A percentile compares a stretch with the other conserved stretches of the same genome.
Evolutionary conservation across 495 filamentous ascomycete genomes (phyloP).

Genomic region (Bacidia rubella): DNA sequence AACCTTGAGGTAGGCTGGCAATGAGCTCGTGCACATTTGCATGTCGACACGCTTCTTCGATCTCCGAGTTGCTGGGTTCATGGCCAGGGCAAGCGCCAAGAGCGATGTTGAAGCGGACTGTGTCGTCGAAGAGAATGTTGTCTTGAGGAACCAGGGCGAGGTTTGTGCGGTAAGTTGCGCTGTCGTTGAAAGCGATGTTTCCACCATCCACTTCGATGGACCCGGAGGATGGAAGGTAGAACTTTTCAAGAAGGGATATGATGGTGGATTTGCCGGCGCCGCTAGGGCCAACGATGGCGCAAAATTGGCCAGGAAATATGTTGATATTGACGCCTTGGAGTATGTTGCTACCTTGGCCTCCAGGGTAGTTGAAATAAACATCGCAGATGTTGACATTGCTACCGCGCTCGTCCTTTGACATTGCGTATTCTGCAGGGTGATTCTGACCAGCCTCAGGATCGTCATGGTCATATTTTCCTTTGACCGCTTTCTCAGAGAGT

Average conservation of each 20-base stretch:
- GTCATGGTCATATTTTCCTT: background rate
- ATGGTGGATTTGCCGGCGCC: constrained; percentile 65
- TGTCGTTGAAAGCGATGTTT: constrained; percentile 34
- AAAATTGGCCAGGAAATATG: constrained; percentile 51
- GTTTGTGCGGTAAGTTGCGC: constrained; percentile 34
- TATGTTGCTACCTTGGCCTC: constrained; percentile 28
- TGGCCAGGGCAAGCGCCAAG: constrained; percentile 31
- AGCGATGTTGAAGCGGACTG: constrained; percentile 36
- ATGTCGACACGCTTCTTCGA: constrained; percentile 41
- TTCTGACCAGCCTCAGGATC: background rate
- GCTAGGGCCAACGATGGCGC: constrained; percentile 55
- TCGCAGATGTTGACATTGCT: constrained; percentile 37
- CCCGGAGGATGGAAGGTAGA: constrained; percentile 45
- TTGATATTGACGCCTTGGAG: constrained; percentile 35
- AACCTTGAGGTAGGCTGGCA: constrained; percentile 41
- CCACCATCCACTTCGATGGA: too few species aligned
- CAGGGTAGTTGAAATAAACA: constrained; percentile 45
- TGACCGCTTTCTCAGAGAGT: constrained; percentile 2
- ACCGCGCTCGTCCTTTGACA: constrained; percentile 23
- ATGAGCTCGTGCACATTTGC: constrained; percentile 54
- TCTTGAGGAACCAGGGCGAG: constrained; percentile 53
- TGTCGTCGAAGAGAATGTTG: constrained; percentile 47
- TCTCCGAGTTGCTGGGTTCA: constrained; percentile 34
- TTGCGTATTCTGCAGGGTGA: constrained; percentile 3
- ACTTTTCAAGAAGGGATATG: constrained; percentile 48